Percentiles rank a stretch among this genome's conserved stretches.
These are phyloP conservation scores for Calycina herbarum DNA, from an alignment of 2,329 filamentous ascomycete species.

Conservation along the genomic window DNA sequence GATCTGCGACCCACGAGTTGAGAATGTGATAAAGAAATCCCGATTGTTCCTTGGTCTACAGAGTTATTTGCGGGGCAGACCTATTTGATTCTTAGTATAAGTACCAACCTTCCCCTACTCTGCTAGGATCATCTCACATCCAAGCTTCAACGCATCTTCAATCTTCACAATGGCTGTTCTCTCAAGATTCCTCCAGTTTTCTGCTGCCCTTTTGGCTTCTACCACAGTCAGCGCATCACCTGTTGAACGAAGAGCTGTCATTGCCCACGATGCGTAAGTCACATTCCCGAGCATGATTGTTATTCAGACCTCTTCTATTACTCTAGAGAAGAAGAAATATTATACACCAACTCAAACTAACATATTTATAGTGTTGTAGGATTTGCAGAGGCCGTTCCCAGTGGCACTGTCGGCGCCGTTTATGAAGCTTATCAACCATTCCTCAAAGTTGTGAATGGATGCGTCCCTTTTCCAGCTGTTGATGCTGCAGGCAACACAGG, in stretches of 20 bases:
- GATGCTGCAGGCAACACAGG: neutral
- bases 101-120: neutral
- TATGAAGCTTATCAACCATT: conserved; percentile 4
- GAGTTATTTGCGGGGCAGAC: neutral
- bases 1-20: neutral
- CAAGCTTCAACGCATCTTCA: neutral
- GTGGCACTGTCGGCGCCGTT: neutral
- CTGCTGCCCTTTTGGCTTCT: conserved; percentile 5
- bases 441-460: neutral
- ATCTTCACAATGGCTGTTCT: conserved; percentile 7
- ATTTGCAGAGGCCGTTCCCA: neutral
- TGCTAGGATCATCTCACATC: neutral
- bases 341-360: neutral
- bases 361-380: neutral
- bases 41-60: neutral
- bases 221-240: neutral
- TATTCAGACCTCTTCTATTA: neutral
- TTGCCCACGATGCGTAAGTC: neutral
- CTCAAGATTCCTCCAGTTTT: conserved; percentile 6
- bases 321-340: too few relatives aligned
- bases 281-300: neutral
- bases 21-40: neutral
- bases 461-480: conserved; percentile 6
- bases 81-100: neutral
- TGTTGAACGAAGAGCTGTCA: neutral